These are phyloP conservation scores for Penicillium roqueforti DNA, from an alignment of 495 filamentous ascomycete genomes.

Conservation along the genomic window DNA sequence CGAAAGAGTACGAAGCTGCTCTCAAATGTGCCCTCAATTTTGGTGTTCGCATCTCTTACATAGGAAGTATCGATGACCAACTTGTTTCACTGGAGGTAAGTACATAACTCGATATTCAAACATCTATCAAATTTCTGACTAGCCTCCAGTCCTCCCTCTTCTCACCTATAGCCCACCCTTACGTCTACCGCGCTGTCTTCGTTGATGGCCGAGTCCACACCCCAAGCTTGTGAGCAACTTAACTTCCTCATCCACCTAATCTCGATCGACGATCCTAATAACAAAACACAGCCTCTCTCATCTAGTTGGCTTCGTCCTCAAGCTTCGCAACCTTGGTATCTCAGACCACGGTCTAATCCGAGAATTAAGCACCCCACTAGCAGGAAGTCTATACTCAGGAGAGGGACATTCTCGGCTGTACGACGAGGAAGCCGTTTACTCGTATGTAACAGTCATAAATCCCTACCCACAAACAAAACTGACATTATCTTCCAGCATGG, in stretches of 20 bases:
- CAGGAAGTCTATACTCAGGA: constrained; percentile 84
- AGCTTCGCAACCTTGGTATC: constrained; percentile 87
- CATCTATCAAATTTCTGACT: constrained; percentile 13
- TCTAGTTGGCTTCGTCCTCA: constrained; percentile 87
- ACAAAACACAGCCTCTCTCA: constrained; percentile 64
- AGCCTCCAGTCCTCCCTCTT: constrained; percentile 72
- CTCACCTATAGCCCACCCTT: constrained; percentile 76
- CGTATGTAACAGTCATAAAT: constrained; percentile 42
- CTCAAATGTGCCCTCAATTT: constrained; percentile 67
- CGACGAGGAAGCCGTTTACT: constrained; percentile 84
- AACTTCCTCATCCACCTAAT: not conserved
- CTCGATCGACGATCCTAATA: constrained; percentile 2
- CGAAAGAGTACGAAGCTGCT: constrained; percentile 72
- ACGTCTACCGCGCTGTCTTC: constrained; percentile 90
- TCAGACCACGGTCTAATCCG: constrained; percentile 90
- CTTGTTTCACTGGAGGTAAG: constrained; percentile 82
- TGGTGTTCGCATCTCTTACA: constrained; percentile 76
- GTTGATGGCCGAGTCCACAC: constrained; percentile 91
- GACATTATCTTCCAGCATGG: constrained; percentile 51
- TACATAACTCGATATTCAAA: not conserved
- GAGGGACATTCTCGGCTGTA: constrained; percentile 94
- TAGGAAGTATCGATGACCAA: constrained; percentile 96
- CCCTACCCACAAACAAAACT: constrained; percentile 8
- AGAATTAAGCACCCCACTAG: constrained; percentile 82
- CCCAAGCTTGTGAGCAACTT: constrained; percentile 69